These are phyloP conservation scores for Geotrichum cucujoidarum DNA, from an alignment of 1,139 yeast genomes.

Conservation along the genomic window DNA sequence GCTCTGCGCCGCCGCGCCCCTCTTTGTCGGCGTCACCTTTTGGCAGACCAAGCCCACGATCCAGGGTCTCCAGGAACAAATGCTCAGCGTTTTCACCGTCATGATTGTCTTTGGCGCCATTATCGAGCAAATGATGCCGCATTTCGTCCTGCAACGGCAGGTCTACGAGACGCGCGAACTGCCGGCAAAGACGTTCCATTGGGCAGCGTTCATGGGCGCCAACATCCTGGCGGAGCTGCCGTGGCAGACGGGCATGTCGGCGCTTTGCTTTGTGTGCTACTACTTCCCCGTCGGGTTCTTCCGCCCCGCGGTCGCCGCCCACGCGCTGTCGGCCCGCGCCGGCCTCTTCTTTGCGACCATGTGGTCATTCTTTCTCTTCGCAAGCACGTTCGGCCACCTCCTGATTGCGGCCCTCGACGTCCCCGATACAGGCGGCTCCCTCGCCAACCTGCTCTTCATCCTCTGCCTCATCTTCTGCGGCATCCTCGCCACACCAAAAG, in stretches of 20 bases:
- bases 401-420: slow-evolving; percentile 57
- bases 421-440: slow-evolving; percentile 71
- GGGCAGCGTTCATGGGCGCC: slow-evolving; percentile 58
- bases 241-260: slow-evolving; percentile 64
- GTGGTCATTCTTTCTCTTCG: slow-evolving; percentile 53
- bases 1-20: slow-evolving; percentile 47
- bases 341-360: slow-evolving; percentile 60
- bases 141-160: slow-evolving; percentile 64
- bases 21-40: slow-evolving; percentile 73
- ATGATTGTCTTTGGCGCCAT: slow-evolving; percentile 56
- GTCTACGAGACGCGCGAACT: slow-evolving; percentile 88
- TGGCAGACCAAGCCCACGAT: slow-evolving; percentile 58
- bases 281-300: slow-evolving; percentile 71
- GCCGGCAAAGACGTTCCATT: slow-evolving; percentile 61
- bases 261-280: slow-evolving; percentile 66
- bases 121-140: slow-evolving; percentile 70
- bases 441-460: slow-evolving; percentile 59
- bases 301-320: slow-evolving; percentile 41
- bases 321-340: slow-evolving; percentile 53
- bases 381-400: slow-evolving; percentile 62
- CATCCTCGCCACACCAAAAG: slow-evolving; percentile 59
- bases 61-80: slow-evolving; percentile 43
- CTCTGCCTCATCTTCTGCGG: slow-evolving; percentile 76
- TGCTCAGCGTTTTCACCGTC: slow-evolving; percentile 65
- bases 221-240: slow-evolving; percentile 74